These are phyloP conservation scores for Ambrosia artemisiifolia DNA, from an alignment of 129 eudicot genomes.

Conservation along the genomic window DNA sequence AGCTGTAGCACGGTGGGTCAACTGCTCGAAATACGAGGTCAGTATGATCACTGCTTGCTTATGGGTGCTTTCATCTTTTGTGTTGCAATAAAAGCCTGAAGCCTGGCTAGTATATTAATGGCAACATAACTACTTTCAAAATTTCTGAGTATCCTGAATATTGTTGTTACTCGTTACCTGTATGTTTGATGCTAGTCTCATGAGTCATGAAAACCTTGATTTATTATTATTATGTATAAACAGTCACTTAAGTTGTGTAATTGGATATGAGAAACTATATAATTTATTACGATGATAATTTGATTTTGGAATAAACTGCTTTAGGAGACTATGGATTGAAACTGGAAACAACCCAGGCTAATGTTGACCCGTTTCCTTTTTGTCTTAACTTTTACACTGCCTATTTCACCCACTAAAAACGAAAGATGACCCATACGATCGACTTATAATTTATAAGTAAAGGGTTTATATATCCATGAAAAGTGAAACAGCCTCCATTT, in stretches of 20 bases:
- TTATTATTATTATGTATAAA: background rate
- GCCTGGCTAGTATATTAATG: too few relatives aligned
- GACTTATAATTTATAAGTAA: background rate
- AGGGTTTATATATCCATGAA: background rate
- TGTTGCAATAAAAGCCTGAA: too few relatives aligned
- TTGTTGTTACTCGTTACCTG: background rate
- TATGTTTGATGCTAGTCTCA: background rate
- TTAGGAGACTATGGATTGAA: background rate
- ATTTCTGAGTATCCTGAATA: background rate
- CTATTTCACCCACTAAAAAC: background rate
- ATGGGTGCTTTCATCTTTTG: too few relatives aligned
- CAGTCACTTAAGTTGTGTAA: background rate
- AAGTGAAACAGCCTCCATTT: background rate
- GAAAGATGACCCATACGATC: background rate
- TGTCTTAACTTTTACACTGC: background rate
- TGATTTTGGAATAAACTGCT: background rate
- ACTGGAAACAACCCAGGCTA: background rate
- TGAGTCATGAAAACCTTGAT: background rate
- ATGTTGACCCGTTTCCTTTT: background rate
- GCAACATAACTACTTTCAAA: background rate
- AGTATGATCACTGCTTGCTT: too few relatives aligned
- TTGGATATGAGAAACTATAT: background rate
- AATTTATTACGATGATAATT: background rate
- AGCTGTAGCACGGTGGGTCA: conserved; percentile 71
- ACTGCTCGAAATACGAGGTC: conserved; percentile 92